phyloP scores from a whole-genome alignment of 2,329 filamentous ascomycete species.

The Apiospora sp. region DNA sequence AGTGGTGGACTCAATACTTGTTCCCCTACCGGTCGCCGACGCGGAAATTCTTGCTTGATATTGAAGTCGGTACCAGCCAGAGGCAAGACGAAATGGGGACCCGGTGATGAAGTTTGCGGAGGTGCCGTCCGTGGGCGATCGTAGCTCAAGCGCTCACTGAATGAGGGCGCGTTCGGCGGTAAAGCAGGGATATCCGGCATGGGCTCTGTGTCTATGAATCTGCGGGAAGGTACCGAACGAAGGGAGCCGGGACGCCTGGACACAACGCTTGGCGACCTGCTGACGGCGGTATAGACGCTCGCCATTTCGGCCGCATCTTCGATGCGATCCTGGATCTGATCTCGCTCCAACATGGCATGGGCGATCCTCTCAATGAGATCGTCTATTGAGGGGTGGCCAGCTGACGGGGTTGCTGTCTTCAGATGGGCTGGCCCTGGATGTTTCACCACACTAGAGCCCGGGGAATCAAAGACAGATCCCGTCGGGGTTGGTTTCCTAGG shows the following conservation, averaged over 20 bases:
- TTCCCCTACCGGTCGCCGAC: background rate
- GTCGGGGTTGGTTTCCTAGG: slow-evolving; percentile 54
- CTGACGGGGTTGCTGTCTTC: slow-evolving; percentile 49
- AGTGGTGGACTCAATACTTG: slow-evolving; percentile 57
- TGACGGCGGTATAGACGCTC: slow-evolving; percentile 59
- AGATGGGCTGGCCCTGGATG: slow-evolving; percentile 56
- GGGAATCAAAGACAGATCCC: slow-evolving; percentile 43
- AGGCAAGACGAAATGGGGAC: slow-evolving; percentile 42
- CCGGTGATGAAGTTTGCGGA: slow-evolving; percentile 43
- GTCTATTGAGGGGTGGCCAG: slow-evolving; percentile 51
- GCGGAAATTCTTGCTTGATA: background rate
- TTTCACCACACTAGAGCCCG: slow-evolving; percentile 42
- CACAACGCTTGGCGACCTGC: slow-evolving; percentile 60
- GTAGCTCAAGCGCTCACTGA: slow-evolving; percentile 61
- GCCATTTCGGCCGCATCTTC: slow-evolving; percentile 67
- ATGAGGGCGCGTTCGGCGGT: slow-evolving; percentile 64
- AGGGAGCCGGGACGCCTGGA: slow-evolving; percentile 37
- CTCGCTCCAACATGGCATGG: slow-evolving; percentile 64
- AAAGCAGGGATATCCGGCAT: slow-evolving; percentile 66
- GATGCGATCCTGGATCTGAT: slow-evolving; percentile 65
- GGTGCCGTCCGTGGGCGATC: slow-evolving; percentile 50
- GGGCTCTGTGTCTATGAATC: slow-evolving; percentile 52
- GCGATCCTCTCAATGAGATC: slow-evolving; percentile 63
- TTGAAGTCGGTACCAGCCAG: slow-evolving; percentile 8
- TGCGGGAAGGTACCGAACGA: slow-evolving; percentile 25